These are phyloP conservation scores for Handroanthus guayacan DNA, from an alignment of 257 asterid species.

Conservation along the genomic window DNA sequence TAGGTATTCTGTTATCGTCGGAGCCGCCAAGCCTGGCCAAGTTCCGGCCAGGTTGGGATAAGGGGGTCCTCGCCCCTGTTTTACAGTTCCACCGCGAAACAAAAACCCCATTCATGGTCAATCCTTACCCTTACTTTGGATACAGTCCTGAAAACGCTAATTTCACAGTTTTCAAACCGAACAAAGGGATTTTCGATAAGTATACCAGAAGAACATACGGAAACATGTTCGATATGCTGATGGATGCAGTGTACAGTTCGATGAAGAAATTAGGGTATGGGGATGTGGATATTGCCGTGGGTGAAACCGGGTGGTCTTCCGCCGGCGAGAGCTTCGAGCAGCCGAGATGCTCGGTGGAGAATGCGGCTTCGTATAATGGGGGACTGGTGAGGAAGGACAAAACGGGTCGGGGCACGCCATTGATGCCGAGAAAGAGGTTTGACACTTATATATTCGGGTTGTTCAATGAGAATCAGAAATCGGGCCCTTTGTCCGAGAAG, in stretches of 20 bases:
- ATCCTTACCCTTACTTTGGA: slow-evolving; percentile 91
- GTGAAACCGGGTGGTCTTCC: slow-evolving; percentile 95
- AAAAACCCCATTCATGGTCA: slow-evolving; percentile 80
- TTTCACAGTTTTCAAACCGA: slow-evolving; percentile 54
- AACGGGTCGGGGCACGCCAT: slow-evolving; percentile 74
- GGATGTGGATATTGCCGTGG: slow-evolving; percentile 78
- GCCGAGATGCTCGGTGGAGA: slow-evolving; percentile 66
- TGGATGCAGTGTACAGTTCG: slow-evolving; percentile 71
- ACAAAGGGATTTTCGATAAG: slow-evolving; percentile 47
- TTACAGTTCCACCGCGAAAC: slow-evolving; percentile 70
- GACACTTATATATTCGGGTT: slow-evolving; percentile 69
- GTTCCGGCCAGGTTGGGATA: slow-evolving; percentile 88
- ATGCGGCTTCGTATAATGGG: slow-evolving; percentile 77
- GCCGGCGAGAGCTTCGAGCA: slow-evolving; percentile 65
- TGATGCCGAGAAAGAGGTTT: slow-evolving; percentile 72
- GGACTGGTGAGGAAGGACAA: slow-evolving; percentile 60
- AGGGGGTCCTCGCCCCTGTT: slow-evolving; percentile 66
- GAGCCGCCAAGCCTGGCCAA: slow-evolving; percentile 73
- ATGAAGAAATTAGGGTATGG: slow-evolving; percentile 76
- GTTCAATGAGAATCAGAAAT: slow-evolving; percentile 80
- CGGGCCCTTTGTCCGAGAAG: slow-evolving; percentile 69
- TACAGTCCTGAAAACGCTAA: slow-evolving; percentile 55
- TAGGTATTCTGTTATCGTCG: slow-evolving; percentile 67
- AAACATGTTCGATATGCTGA: slow-evolving; percentile 75
- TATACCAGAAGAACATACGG: slow-evolving; percentile 52